phyloP scores from a whole-genome alignment of 129 eudicot species.

The Arctium lappa region DNA sequence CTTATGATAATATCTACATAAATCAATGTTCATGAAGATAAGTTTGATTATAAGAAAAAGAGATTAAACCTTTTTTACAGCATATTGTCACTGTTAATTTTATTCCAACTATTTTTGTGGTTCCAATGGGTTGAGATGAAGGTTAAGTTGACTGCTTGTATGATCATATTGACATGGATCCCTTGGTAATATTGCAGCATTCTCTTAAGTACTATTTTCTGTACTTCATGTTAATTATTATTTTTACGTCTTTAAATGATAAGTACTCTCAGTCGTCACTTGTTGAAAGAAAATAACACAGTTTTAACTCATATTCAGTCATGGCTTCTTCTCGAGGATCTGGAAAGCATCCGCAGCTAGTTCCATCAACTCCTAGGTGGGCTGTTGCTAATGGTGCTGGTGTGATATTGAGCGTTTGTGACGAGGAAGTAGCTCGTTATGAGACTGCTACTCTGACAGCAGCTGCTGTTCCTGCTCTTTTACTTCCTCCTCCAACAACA shows the following conservation, averaged over 20 bases:
- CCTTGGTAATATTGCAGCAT: no score
- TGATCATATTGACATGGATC: no score
- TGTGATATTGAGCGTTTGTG: slow-evolving; percentile 95
- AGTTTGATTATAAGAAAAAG: no score
- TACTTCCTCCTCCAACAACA: slow-evolving; percentile 97
- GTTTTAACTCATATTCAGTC: slow-evolving; percentile 13
- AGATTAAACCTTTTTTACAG: no score
- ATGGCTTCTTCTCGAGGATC: slow-evolving; percentile 84
- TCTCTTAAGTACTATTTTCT: neutral
- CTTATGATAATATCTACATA: neutral
- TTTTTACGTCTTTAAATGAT: neutral
- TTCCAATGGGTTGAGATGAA: no score
- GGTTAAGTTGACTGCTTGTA: no score
- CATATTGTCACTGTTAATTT: no score
- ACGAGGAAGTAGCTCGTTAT: slow-evolving; percentile 86
- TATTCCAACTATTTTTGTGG: no score
- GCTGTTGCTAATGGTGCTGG: slow-evolving; percentile 99
- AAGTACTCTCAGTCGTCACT: neutral
- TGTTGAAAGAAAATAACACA: slow-evolving; percentile 8
- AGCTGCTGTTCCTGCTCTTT: slow-evolving; percentile 96
- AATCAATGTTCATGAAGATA: neutral
- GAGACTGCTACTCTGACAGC: slow-evolving; percentile 96
- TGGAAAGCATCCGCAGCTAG: slow-evolving; percentile 92
- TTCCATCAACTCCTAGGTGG: slow-evolving; percentile 97
- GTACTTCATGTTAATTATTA: neutral